Base-by-base conservation (phyloP, 371 early-diverging fungal genomes). In the Capniomyces stellatus region DNA sequence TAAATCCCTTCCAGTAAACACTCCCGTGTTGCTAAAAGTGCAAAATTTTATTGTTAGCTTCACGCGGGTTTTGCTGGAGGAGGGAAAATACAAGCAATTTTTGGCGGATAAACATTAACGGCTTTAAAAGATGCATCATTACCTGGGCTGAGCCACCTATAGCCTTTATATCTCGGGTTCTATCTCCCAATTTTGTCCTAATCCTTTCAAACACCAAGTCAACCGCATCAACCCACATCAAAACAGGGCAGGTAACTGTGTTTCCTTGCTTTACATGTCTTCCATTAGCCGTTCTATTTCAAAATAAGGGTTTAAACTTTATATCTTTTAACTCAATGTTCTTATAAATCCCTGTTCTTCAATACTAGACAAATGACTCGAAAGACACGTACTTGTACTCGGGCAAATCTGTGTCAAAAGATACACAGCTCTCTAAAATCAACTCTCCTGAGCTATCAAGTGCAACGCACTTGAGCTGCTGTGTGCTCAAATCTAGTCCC, bases 181-280 rank as follows among this genome's bases (percentile, higher is more conserved):
- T 60, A 21, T 52, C 27, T 18, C 64, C 52, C 29, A 64, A 46
- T 43, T 59, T 22, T 19, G 44, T 28, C 41, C 55, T 43, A 43
- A 83, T 62, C 29, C 62, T 63, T 18, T 55, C 63, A 27, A 88
- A 53, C 8, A 87, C 60, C 25, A 70, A 29, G 35, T 83, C 82
- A 10, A 88, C 51, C 1, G 89, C 84, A 19, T 83, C 79, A 0
- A 81, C 75, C 85, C 86, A 88, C 83, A 88, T 77, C 21, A 82
- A 52, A 1, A 81, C 76, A 1, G 89, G 85, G 1, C 81, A 71
- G 0, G 77, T 79, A 22, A 72, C 83, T 2, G 50, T 55, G 35
- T 67, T 68, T 22, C 68, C 73, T 21, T 69, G 49, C 15, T 30
- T 13, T 3, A 67, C 56, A 57, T 76, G 66, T 2, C 75, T 76